Percentiles rank a stretch among this genome's conserved stretches.
phyloP scores from a whole-genome alignment of 495 filamentous ascomycete genomes.

The Hypoxylon perforatum region DNA sequence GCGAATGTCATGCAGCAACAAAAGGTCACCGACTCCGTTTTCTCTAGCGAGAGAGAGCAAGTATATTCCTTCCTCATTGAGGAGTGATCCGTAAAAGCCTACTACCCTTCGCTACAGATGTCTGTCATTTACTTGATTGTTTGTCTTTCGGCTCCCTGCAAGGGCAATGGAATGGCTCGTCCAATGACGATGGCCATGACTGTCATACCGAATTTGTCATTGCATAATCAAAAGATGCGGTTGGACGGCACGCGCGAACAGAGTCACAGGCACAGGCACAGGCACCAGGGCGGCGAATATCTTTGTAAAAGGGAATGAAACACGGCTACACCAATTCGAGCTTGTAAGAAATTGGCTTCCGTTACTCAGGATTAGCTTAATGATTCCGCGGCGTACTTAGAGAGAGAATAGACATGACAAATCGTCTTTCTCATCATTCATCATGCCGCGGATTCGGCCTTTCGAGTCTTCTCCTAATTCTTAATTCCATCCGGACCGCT shows the following conservation, averaged over 20 bases:
- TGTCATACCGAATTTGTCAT: slow-evolving; percentile 17
- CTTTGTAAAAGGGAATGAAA: background rate
- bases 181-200: slow-evolving; percentile 22
- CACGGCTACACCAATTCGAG: no score
- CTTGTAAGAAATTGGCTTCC: no score
- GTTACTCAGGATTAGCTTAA: no score
- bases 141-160: slow-evolving; percentile 27
- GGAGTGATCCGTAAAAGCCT: slow-evolving; percentile 13
- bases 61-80: slow-evolving; percentile 30
- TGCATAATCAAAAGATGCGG: slow-evolving; percentile 9
- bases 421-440: no score
- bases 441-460: no score
- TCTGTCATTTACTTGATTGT: slow-evolving; percentile 12
- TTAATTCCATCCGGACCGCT: no score
- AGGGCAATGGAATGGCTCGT: slow-evolving; percentile 25
- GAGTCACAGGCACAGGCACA: slow-evolving; percentile 10
- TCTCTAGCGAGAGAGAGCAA: background rate
- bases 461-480: no score
- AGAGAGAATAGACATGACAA: no score
- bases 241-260: slow-evolving; percentile 1
- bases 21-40: background rate
- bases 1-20: slow-evolving; percentile 7
- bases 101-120: background rate
- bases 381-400: no score
- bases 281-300: no score